A percentile compares a stretch with the other conserved stretches of the same genome.
These are phyloP conservation scores for Penicillium paradoxum DNA, from an alignment of 495 filamentous ascomycete species.

Conservation along the genomic window DNA sequence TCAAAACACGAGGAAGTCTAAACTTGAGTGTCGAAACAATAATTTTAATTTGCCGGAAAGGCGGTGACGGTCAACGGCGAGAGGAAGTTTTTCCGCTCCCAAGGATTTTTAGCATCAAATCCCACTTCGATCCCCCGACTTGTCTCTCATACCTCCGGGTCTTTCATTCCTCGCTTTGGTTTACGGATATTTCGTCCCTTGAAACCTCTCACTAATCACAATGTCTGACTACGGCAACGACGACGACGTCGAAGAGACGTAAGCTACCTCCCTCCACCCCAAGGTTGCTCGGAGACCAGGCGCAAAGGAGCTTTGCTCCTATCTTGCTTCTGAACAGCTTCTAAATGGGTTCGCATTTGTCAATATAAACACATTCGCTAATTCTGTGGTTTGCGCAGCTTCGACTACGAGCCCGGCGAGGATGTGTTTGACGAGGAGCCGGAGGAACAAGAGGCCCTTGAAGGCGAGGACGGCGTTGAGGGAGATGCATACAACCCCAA, in stretches of 20 bases:
- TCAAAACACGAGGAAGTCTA: neutral
- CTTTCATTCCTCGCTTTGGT: conserved; percentile 14
- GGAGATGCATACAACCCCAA: conserved; percentile 48
- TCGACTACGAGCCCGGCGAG: conserved; percentile 54
- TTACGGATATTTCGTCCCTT: neutral
- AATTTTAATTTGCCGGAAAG: conserved; percentile 8
- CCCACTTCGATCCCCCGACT: conserved; percentile 7
- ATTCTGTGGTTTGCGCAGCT: conserved; percentile 27
- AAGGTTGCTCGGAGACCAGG: neutral
- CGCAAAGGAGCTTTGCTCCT: conserved; percentile 9
- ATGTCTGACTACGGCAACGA: conserved; percentile 84
- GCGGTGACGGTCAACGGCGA: conserved; percentile 5
- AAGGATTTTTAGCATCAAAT: conserved; percentile 9
- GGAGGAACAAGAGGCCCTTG: conserved; percentile 44
- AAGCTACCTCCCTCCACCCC: conserved; percentile 17
- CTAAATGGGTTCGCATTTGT: conserved; percentile 1
- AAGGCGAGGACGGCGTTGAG: conserved; percentile 39
- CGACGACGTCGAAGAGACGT: conserved; percentile 57
- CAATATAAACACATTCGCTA: conserved; percentile 9
- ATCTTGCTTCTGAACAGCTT: neutral
- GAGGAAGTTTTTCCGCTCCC: conserved; percentile 12
- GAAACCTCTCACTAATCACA: conserved; percentile 18
- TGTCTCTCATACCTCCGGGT: conserved; percentile 7
- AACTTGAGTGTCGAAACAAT: neutral
- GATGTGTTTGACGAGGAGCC: conserved; percentile 63